Evolutionary conservation across 2,329 filamentous ascomycete genomes (phyloP), one percentile per base, ranked within the genome.

Genomic region (Fusarium sp.): DNA sequence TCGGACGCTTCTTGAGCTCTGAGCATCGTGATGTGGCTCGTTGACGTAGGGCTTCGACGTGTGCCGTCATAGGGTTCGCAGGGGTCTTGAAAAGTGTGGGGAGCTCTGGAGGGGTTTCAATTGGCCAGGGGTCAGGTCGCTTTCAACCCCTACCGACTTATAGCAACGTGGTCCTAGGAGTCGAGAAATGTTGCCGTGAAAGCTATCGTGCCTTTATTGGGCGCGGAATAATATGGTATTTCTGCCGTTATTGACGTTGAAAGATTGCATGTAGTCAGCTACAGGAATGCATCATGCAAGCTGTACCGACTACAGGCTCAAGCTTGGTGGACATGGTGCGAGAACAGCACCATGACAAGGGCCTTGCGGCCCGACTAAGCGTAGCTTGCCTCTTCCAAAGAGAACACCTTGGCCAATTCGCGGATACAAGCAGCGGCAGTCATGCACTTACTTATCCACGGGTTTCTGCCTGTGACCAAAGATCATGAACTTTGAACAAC

Each of bases 41-140:
- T 57, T 13, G 48, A 45, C 29, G 43, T 67, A 67, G 72, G 72
- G 72, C 64, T 75, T 64, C 52, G 54, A 64, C 60, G 24, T 70
- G 71, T 74, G 72, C 72, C 66, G 72, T 75, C 72, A 75, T 75
- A 67, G 60, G 63, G 72, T 75, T 75, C 41, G 37, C 62, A 69
- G 54, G 72, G 69, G 72, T 70, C 39, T 61, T 59, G n/a, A n/a
- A 64, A 64, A 75, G 61, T 75, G 72, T 75, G 72, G 72, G 72
- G 72, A 73, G 68, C 62, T 65, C 6, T 37, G 41, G 29, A 13
- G 50, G 48, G 22, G n/a, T 27, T 63, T 8, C 69, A 57, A 65
- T 73, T 75, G 72, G 72, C 9, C 29, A 20, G 31, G 31, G 43
- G 43, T 18, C 43, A 2, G 43, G 7, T 22, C 6, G 4, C 22